A percentile compares a stretch with the other conserved stretches of the same genome.
Evolutionary conservation across 768 basidiomycete species (phyloP).

Genomic region (Suillus bovinus): DNA sequence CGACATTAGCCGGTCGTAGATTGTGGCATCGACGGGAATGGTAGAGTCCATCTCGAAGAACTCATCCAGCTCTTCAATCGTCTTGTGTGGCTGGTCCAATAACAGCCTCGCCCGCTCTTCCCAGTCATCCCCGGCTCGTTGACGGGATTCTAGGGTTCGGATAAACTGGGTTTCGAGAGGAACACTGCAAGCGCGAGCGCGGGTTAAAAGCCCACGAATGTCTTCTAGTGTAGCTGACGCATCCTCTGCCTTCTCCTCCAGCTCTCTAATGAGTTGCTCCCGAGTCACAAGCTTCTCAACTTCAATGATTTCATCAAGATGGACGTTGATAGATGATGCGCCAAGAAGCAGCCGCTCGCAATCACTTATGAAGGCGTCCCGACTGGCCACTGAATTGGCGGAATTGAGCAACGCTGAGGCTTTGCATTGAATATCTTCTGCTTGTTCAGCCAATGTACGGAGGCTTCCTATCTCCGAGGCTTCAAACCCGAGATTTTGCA

Average conservation of each 20-base stretch:
- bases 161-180: conserved; percentile 65
- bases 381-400: conserved; percentile 43
- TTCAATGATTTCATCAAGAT: conserved; percentile 74
- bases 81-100: conserved; percentile 69
- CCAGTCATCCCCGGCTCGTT: conserved; percentile 75
- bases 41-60: conserved; percentile 64
- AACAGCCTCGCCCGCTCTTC: conserved; percentile 66
- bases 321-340: conserved; percentile 78
- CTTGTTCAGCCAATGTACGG: conserved; percentile 53
- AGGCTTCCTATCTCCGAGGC: conserved; percentile 69
- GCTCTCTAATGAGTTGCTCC: conserved; percentile 72
- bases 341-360: conserved; percentile 72
- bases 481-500: conserved; percentile 82
- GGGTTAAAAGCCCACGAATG: conserved; percentile 67
- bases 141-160: conserved; percentile 60
- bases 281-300: conserved; percentile 82
- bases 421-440: conserved; percentile 62
- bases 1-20: conserved; percentile 65
- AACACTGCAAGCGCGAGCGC: conserved; percentile 70
- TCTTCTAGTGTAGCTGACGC: conserved; percentile 68
- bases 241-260: conserved; percentile 75
- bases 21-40: conserved; percentile 68
- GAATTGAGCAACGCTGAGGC: conserved; percentile 53
- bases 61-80: conserved; percentile 74
- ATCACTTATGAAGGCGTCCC: conserved; percentile 60